Evolutionary conservation across 2,329 filamentous ascomycete genomes (phyloP), one percentile per base, ranked within the genome.

Genomic region (Acephala macrosclerotiorum): DNA sequence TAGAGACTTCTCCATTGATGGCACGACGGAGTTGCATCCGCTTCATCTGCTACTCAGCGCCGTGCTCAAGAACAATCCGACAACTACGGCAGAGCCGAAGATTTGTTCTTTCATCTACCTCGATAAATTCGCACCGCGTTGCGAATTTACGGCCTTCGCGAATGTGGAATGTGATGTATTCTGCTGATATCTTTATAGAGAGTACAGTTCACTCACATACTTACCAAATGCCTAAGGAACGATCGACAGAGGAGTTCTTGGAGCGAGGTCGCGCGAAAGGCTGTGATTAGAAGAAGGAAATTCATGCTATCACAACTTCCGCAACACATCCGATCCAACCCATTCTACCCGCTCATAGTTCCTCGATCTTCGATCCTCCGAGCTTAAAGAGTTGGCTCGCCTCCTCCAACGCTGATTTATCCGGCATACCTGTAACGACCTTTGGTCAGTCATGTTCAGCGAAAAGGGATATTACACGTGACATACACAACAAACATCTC

Each of bases 401-500:
- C 59, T 69, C 67, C 47, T 67, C 63, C 55, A 69, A 63, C 55
- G 65, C 60, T 7, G 63, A 62, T 33, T 67, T 69, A 45, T 63
- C 65, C 8, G 67, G 67, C 67, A 69, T 69, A 65, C 67, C 67
- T 69, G 20, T 26, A 35, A 58, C 29, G 18, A 20, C 14, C 58
- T 49, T 26, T 9, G 29, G 51, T 64, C 29, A 66, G 58, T 3
- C 11, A 55, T 60, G 11, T 38, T 53, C 45, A 38, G 26, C 33
- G 22, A 25, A 22, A 57, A 47, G 22, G 11, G 3, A 14, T n/a
- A 22, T 1, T n/a, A 12, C 65, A 67, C 67, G 63, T 67, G 67
- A 69, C 67, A 35, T 69, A 69, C 67, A 69, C 58, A 69, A 64
- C 45, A 69, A 58, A 58, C 67, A 69, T 59, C 67, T 67, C 60